Percentiles rank a stretch among this genome's conserved stretches.
These are phyloP conservation scores for Trypanosoma lewisi DNA, from an alignment of 208 protist genomes.

Conservation along the genomic window DNA sequence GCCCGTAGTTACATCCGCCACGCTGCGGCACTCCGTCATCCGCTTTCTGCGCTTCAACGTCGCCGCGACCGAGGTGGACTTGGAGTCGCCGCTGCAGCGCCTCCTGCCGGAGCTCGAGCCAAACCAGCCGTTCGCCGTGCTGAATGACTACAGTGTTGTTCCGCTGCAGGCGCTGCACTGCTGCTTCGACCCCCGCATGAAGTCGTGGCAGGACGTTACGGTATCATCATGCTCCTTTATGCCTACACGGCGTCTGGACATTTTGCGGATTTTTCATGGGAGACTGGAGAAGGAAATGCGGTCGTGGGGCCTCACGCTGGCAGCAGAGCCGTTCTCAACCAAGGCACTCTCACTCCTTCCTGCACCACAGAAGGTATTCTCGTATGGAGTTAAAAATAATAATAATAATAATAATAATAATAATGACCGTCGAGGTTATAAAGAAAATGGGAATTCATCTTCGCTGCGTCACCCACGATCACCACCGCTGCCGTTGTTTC, in stretches of 20 bases:
- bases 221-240: slow-evolving; percentile 70
- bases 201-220: slow-evolving; percentile 62
- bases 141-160: slow-evolving; percentile 49
- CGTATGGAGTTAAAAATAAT: neutral
- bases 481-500: slow-evolving; percentile 30
- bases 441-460: neutral
- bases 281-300: slow-evolving; percentile 41
- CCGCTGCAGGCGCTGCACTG: slow-evolving; percentile 88
- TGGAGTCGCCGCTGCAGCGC: slow-evolving; percentile 38
- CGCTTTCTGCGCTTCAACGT: slow-evolving; percentile 64
- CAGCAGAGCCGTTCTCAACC: slow-evolving; percentile 35
- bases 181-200: slow-evolving; percentile 80
- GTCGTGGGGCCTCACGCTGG: slow-evolving; percentile 68
- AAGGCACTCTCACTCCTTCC: slow-evolving; percentile 62
- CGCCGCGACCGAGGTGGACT: neutral
- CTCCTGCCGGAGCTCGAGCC: slow-evolving; percentile 52
- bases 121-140: slow-evolving; percentile 72
- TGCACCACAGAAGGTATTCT: slow-evolving; percentile 37
- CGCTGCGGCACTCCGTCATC: slow-evolving; percentile 71
- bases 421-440: too few relatives aligned
- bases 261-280: slow-evolving; percentile 43
- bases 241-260: slow-evolving; percentile 48
- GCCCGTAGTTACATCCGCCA: slow-evolving; percentile 64
- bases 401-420: too few relatives aligned
- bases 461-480: slow-evolving; percentile 35